Evolutionary conservation across 345 rosid species (phyloP), one percentile per base, ranked within the genome.

Genomic region (Acer yangbiense): DNA sequence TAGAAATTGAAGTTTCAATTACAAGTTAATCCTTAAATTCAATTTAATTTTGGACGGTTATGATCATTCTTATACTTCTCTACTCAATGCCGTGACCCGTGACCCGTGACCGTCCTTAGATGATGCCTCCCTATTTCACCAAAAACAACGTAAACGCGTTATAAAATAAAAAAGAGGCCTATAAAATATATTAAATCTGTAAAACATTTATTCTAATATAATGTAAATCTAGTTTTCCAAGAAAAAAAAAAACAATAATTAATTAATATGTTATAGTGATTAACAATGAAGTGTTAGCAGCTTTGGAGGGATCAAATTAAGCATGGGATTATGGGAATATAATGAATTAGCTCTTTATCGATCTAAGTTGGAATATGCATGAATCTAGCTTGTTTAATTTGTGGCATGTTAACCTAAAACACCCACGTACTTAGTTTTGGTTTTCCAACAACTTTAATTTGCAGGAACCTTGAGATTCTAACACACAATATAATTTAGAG

Each of bases 31-130:
- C 4, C 7, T 1, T 1, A 52, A 32, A 1, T 41, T 29, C 29
- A 39, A 18, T 9, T 77, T 64, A 69, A 83, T 50, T 67, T 48
- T 84, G 83, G 87, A 79, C 77, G 84, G 84, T 68, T 74, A 17
- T 44, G 84, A 76, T 82, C 35, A 50, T 65, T 72, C 46, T 62
- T 74, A 64, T 46, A 46, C 50, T 46, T 10, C n/a, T 62, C 69
- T 44, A 41, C 43, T 50, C 60, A 14, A 58, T 10, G 48, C 72
- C 54, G n/a, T 20, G 69, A 73, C 77, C 84, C n/a, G n/a, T n/a
- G n/a, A n/a, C n/a, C 72, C 54, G n/a, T 20, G 69, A 73, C 77
- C 84, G 75, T 11, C 76, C 83, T 70, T 43, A 4, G 44, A 73
- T 55, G 43, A n/a, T 62, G 57, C 60, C 70, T 14, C 5, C 35